A percentile compares a stretch with the other conserved stretches of the same genome.
phyloP scores from a whole-genome alignment of 2,329 filamentous ascomycete species.

The Nemania sp. region DNA sequence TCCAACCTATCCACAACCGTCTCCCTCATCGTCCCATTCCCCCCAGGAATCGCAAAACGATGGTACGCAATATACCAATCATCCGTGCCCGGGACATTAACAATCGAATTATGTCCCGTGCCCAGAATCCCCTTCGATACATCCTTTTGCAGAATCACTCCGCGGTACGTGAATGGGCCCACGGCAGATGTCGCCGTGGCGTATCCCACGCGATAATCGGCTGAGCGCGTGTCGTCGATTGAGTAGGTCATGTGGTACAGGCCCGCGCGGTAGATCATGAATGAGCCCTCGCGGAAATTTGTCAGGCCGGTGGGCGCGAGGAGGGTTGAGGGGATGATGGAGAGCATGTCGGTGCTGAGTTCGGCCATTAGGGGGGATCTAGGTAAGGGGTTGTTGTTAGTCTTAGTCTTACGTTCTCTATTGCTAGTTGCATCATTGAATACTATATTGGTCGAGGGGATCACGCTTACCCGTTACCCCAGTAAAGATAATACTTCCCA shows the following conservation, averaged over 20 bases:
- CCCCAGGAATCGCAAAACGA: conserved; percentile 49
- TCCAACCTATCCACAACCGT: conserved; percentile 47
- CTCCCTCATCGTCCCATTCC: conserved; percentile 49
- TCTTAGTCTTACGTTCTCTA: no score
- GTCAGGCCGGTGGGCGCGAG: conserved; percentile 42
- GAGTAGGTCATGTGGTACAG: conserved; percentile 54
- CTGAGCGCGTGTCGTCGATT: conserved; percentile 50
- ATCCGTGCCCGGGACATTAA: conserved; percentile 51
- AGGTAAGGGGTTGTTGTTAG: no score
- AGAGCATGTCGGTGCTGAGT: conserved; percentile 50
- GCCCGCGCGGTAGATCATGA: conserved; percentile 49
- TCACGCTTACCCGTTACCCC: conserved; percentile 50
- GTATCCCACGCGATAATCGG: conserved; percentile 52
- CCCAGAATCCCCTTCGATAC: conserved; percentile 46
- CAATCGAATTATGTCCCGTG: conserved; percentile 50
- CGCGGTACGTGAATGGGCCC: conserved; percentile 51
- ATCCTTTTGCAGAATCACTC: conserved; percentile 50
- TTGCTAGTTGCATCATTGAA: not conserved
- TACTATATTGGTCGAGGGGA: not conserved
- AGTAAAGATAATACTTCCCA: conserved; percentile 64
- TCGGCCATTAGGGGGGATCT: conserved; percentile 46
- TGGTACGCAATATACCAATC: conserved; percentile 56
- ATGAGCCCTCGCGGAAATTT: conserved; percentile 49
- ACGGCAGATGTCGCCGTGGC: conserved; percentile 44
- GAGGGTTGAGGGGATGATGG: conserved; percentile 44